Base-by-base conservation (phyloP, 2,329 filamentous ascomycete genomes). In the Penicillium nordicum region DNA sequence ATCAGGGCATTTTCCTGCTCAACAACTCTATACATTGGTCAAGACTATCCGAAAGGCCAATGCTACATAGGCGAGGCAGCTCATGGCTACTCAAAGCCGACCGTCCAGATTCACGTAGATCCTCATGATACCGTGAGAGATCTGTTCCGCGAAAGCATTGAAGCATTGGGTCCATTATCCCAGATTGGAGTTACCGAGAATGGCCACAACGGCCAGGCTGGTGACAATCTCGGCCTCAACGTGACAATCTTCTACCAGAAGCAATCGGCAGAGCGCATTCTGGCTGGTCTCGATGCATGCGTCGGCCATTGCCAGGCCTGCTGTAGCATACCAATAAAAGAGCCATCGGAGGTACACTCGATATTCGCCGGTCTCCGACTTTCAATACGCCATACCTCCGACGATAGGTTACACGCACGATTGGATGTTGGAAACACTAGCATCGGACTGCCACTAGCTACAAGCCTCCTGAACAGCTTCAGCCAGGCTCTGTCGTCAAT, bases 401-500 rank as follows among this genome's bases (percentile, higher is more conserved):
- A 58, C 14, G 42, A 51, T 37, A 48, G 34, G 11, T 18, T 62
- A 23, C 21, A 56, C 42, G 55, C 57, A 2, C 43, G 36, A 18
- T 36, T 62, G 16, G 51, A 58, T 12, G 23, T 56, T 12, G 55
- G 55, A 9, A 29, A 18, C 6, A 52, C 51, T 18, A 14, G 34
- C 25, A 58, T 59, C 3, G 45, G 37, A 42, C 32, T 57, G n/a
- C 54, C 48, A 51, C 16, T 56, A 37, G 61, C 55, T 23, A 60
- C 44, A 14, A 64, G 57, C 36, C 43, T 63, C 5, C 41, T 63
- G 11, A 40, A 57, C 18, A 57, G 53, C 21, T 59, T 63, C 23
- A 54, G 57, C 34, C 44, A 51, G n/a, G 56, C 57, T 0, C 29
- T 63, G 0, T 30, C 21, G 4, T 64, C 62, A 4, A 48, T 63